A percentile compares a stretch with the other conserved stretches of the same genome.
phyloP scores from a whole-genome alignment of 1,284 basidiomycete species.

The Ceratobasidium theobromae region DNA sequence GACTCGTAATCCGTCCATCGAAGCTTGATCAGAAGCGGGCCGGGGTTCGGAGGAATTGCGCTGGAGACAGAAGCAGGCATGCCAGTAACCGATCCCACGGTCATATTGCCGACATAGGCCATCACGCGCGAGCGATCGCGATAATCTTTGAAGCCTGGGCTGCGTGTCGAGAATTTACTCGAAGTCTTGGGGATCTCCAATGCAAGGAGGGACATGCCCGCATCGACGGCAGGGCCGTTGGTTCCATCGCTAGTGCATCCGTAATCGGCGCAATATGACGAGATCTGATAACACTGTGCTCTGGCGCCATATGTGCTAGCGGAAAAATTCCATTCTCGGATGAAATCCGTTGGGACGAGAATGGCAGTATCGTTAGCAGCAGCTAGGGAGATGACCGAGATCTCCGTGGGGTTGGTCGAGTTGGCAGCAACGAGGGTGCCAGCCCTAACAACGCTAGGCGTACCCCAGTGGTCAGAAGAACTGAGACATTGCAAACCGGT shows the following conservation, averaged over 20 bases:
- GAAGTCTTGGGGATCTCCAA: conserved; percentile 1
- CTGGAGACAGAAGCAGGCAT: not conserved
- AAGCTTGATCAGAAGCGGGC: conserved; percentile 6
- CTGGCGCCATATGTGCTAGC: conserved; percentile 16
- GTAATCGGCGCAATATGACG: not conserved
- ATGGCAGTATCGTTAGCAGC: conserved; percentile 10
- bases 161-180: not conserved
- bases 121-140: not conserved
- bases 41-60: conserved; percentile 1
- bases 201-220: not conserved
- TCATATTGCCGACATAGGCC: conserved; percentile 15
- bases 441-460: not conserved
- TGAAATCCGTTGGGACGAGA: conserved; percentile 6
- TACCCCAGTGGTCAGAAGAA: conserved; percentile 1
- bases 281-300: not conserved
- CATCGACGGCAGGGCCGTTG: not conserved
- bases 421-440: conserved; percentile 8
- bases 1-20: conserved; percentile 18
- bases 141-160: not conserved
- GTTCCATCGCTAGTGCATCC: not conserved
- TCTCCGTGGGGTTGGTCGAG: not conserved
- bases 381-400: not conserved
- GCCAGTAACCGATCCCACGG: conserved; percentile 10
- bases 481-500: not conserved
- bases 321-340: conserved; percentile 20